These are phyloP conservation scores for Beauveria sp. DNA, from an alignment of 2,329 filamentous ascomycete genomes.

Conservation along the genomic window DNA sequence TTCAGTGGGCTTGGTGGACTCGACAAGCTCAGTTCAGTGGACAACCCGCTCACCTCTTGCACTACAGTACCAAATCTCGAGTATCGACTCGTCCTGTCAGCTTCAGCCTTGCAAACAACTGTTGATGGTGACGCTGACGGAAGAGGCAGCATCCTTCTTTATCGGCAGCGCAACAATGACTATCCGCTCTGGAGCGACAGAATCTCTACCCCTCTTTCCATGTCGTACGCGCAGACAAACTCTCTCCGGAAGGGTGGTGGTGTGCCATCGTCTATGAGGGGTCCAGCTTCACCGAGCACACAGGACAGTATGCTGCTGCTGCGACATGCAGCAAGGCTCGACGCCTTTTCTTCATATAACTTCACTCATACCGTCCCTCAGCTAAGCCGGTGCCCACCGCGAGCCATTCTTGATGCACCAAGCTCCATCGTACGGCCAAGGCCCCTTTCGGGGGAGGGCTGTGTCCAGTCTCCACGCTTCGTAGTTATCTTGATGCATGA, in stretches of 20 bases:
- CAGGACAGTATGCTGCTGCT: not conserved
- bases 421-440: not conserved
- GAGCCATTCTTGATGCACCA: constrained; percentile 1
- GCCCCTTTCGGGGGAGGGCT: not conserved
- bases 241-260: not conserved
- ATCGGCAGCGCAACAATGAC: not conserved
- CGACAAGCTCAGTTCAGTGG: not conserved
- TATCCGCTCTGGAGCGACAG: not conserved
- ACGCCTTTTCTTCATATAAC: not conserved
- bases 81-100: not conserved
- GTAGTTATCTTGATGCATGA: not conserved
- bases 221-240: not conserved
- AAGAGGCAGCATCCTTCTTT: not conserved
- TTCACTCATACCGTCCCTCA: not conserved
- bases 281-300: not conserved
- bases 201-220: not conserved
- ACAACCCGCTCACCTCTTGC: not conserved
- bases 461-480: not conserved
- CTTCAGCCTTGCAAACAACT: constrained; percentile 8
- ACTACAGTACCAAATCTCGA: not conserved
- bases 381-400: not conserved
- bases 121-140: not conserved
- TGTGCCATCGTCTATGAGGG: constrained; percentile 2
- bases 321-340: not conserved
- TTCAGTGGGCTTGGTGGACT: not conserved